phyloP scores from a whole-genome alignment of 192 early-diverging fungal genomes.

The Coemansia furcata region DNA sequence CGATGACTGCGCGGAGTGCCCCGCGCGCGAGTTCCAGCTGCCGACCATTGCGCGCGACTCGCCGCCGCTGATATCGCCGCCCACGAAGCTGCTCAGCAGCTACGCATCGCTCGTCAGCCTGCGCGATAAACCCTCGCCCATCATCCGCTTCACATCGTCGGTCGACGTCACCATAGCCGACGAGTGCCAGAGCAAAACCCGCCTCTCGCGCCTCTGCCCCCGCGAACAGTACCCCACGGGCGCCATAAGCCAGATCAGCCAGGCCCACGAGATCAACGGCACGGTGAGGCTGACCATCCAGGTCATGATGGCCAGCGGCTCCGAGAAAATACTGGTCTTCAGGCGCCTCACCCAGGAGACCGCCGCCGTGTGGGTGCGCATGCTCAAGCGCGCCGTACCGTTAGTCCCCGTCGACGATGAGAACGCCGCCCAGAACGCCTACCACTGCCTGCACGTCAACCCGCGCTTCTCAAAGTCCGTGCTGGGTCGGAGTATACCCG shows the following conservation, averaged over 20 bases:
- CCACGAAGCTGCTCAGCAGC: slow-evolving; percentile 25
- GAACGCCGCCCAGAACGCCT: slow-evolving; percentile 11
- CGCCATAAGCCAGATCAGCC: slow-evolving; percentile 36
- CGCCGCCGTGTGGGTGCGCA: slow-evolving; percentile 35
- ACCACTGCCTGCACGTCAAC: slow-evolving; percentile 35
- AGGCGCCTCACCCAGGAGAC: slow-evolving; percentile 21
- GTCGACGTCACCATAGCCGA: slow-evolving; percentile 8
- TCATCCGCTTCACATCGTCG: slow-evolving; percentile 28
- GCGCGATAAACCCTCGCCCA: slow-evolving; percentile 24
- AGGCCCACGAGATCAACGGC: slow-evolving; percentile 28
- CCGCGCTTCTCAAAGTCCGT: slow-evolving; percentile 20
- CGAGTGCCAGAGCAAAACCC: background rate
- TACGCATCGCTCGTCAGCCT: slow-evolving; percentile 37
- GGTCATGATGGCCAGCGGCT: slow-evolving; percentile 17
- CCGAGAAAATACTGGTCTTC: slow-evolving; percentile 16
- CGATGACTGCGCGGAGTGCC: background rate
- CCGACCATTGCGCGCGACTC: slow-evolving; percentile 28
- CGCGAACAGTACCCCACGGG: slow-evolving; percentile 16
- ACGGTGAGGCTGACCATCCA: slow-evolving; percentile 29
- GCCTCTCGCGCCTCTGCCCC: slow-evolving; percentile 14
- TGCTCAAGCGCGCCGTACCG: slow-evolving; percentile 30
- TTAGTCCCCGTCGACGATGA: slow-evolving; percentile 28
- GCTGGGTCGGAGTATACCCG: background rate
- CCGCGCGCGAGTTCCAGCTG: slow-evolving; percentile 16
- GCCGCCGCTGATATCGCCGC: slow-evolving; percentile 22